Conservation (phyloP, 2,329 filamentous ascomycete genomes). For the Curvularia sp. region DNA sequence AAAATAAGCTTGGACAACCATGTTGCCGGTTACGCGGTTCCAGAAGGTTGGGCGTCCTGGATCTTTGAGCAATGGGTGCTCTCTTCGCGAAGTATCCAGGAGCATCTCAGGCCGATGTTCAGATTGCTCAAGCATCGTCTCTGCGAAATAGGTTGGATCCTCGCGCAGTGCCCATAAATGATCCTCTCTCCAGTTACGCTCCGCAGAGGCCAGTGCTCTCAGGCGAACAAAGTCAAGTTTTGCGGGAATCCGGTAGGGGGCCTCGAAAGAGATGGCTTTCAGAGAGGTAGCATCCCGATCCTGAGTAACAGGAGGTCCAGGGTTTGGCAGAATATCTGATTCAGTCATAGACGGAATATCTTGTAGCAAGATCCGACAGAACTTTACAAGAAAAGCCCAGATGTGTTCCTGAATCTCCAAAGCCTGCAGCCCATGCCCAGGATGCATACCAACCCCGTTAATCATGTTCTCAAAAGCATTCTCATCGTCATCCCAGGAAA, state of each 20-base stretch:
- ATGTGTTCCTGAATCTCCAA: slow-evolving; percentile 61
- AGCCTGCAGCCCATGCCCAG: slow-evolving; percentile 59
- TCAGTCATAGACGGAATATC: slow-evolving; percentile 45
- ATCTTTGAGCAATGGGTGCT: background rate
- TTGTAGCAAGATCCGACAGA: slow-evolving; percentile 57
- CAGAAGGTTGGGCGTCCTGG: slow-evolving; percentile 20
- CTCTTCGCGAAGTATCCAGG: slow-evolving; percentile 7
- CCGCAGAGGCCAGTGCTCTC: slow-evolving; percentile 24
- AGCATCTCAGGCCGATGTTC: slow-evolving; percentile 54
- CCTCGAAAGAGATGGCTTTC: slow-evolving; percentile 53
- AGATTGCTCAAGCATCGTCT: slow-evolving; percentile 53
- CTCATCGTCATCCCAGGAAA: slow-evolving; percentile 47
- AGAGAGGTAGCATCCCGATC: slow-evolving; percentile 23
- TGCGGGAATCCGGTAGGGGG: slow-evolving; percentile 61
- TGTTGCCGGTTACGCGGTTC: slow-evolving; percentile 22
- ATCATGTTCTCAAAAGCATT: slow-evolving; percentile 52
- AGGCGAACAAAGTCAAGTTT: slow-evolving; percentile 58
- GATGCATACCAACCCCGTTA: slow-evolving; percentile 49
- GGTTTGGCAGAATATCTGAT: slow-evolving; percentile 6
- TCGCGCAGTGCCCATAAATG: slow-evolving; percentile 59
- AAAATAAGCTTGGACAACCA: slow-evolving; percentile 11
- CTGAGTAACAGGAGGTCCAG: slow-evolving; percentile 12
- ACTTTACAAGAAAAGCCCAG: slow-evolving; percentile 59
- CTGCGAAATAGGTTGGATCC: slow-evolving; percentile 65
- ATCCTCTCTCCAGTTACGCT: slow-evolving; percentile 18